Conservation (phyloP, 1,284 basidiomycete genomes). For the Stygiomarasmius scandens region DNA sequence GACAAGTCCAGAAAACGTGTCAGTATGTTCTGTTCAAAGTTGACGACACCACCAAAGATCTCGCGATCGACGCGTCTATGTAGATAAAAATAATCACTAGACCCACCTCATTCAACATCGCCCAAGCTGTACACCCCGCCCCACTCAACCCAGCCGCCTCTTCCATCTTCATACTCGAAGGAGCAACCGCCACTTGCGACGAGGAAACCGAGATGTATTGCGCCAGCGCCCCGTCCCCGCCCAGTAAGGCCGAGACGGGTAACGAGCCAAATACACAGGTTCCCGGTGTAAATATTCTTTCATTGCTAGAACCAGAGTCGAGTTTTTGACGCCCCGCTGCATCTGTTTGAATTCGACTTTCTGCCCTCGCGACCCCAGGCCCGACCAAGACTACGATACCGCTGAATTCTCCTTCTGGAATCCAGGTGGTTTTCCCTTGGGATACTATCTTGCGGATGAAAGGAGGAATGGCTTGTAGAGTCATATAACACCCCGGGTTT, state of each 20-base stretch:
- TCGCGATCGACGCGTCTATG: no score
- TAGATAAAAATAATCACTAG: no score
- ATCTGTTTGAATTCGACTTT: no score
- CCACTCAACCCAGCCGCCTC: constrained; percentile 17
- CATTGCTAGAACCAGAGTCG: no score
- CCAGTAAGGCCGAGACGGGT: constrained; percentile 12
- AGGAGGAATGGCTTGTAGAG: constrained; percentile 12
- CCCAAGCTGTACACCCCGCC: constrained; percentile 16
- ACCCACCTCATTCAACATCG: constrained; percentile 16
- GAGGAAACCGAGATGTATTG: constrained; percentile 15
- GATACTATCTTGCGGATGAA: constrained; percentile 13
- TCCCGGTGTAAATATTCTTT: constrained; percentile 13
- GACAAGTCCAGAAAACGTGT: no score
- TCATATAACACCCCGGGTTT: constrained; percentile 17
- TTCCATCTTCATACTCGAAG: constrained; percentile 11
- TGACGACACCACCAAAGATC: no score
- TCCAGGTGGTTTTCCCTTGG: constrained; percentile 10
- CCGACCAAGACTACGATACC: constrained; percentile 15
- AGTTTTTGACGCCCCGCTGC: no score
- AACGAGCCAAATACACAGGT: constrained; percentile 17
- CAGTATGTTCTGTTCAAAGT: no score
- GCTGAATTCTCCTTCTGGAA: constrained; percentile 20
- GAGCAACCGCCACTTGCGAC: constrained; percentile 13
- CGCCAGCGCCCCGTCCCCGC: constrained; percentile 16
- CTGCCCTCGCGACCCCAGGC: background rate